A percentile compares a stretch with the other conserved stretches of the same genome.
Conservation (phyloP, 1,284 basidiomycete genomes). For the Pascua guehoae region DNA sequence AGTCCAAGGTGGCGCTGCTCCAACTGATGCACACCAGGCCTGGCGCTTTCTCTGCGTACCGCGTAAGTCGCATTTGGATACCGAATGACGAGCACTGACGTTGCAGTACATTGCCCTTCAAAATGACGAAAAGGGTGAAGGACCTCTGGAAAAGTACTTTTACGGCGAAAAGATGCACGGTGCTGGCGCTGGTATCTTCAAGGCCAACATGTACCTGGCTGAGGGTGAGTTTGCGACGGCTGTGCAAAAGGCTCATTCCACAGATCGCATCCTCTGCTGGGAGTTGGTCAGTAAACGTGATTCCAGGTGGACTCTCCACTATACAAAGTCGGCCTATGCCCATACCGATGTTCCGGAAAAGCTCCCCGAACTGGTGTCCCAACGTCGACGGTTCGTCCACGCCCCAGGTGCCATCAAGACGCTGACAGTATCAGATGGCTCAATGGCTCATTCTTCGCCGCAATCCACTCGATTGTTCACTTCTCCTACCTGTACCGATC, state of each 20-base stretch:
- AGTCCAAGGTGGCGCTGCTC: too few species aligned
- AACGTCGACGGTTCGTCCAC: conserved; percentile 74
- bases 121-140: conserved; percentile 78
- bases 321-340: conserved; percentile 87
- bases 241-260: too few species aligned
- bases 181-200: conserved; percentile 90
- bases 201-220: conserved; percentile 57
- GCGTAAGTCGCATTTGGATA: conserved; percentile 28
- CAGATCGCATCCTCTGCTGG: conserved; percentile 75
- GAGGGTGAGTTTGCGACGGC: too few species aligned
- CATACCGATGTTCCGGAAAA: conserved; percentile 89
- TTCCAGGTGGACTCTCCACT: conserved; percentile 83
- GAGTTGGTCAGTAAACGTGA: conserved; percentile 85
- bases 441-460: conserved; percentile 96
- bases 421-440: conserved; percentile 44
- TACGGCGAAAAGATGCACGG: conserved; percentile 91
- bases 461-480: conserved; percentile 81
- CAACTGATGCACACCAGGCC: conserved; percentile 49
- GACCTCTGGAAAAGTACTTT: conserved; percentile 92
- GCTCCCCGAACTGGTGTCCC: conserved; percentile 84
- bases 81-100: not conserved
- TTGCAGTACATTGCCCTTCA: conserved; percentile 54
- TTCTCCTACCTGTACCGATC: conserved; percentile 91
- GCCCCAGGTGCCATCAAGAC: too few species aligned
- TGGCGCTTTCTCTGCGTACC: conserved; percentile 89